These are phyloP conservation scores for Daedaleopsis sinensis DNA, from an alignment of 768 basidiomycete genomes.

Conservation along the genomic window DNA sequence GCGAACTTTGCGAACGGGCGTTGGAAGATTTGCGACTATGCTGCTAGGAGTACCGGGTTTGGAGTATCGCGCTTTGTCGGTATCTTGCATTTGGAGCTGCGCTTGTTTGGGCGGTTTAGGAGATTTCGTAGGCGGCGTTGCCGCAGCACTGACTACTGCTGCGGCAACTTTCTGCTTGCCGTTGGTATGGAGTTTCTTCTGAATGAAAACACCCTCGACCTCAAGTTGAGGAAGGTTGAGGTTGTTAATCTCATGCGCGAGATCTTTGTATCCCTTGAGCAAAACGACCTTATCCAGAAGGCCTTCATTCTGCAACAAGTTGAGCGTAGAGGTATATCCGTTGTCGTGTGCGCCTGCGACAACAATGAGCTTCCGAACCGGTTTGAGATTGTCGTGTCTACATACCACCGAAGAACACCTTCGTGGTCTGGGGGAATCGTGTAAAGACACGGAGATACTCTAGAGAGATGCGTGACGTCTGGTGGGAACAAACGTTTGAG, in stretches of 20 bases:
- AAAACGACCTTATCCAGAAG: conserved; percentile 41
- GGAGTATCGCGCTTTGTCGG: conserved; percentile 27
- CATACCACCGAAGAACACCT: conserved; percentile 42
- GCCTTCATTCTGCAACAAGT: conserved; percentile 41
- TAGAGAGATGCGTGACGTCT: neutral
- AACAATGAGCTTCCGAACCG: neutral
- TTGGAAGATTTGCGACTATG: neutral
- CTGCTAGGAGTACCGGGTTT: conserved; percentile 17
- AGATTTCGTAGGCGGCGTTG: conserved; percentile 3
- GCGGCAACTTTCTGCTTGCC: conserved; percentile 15
- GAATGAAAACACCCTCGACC: conserved; percentile 41
- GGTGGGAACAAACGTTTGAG: neutral
- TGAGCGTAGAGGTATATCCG: conserved; percentile 43
- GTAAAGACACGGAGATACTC: conserved; percentile 63
- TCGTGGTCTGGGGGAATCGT: conserved; percentile 43
- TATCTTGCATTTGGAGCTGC: conserved; percentile 22
- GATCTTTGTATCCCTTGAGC: conserved; percentile 41
- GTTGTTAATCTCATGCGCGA: conserved; percentile 38
- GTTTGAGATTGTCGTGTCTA: neutral
- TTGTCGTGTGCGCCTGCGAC: conserved; percentile 41
- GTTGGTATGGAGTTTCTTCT: conserved; percentile 30
- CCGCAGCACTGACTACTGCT: conserved; percentile 1
- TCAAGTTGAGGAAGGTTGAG: conserved; percentile 36
- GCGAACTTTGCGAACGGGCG: conserved; percentile 8
- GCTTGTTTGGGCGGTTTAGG: conserved; percentile 8